These are phyloP conservation scores for Termitomyces sp. DNA, from an alignment of 768 basidiomycete species.

Conservation along the genomic window DNA sequence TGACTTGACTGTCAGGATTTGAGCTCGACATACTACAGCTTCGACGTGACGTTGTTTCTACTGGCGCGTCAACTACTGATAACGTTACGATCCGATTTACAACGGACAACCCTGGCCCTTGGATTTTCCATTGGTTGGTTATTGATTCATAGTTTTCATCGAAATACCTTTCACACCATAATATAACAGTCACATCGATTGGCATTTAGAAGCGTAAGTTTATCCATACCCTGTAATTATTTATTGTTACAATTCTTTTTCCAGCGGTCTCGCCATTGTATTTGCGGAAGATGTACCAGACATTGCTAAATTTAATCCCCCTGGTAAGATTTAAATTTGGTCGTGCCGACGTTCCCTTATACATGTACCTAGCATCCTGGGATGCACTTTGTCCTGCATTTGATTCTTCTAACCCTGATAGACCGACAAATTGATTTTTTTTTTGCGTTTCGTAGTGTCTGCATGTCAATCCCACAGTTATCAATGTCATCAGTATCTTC, in stretches of 20 bases:
- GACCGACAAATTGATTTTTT: too few relatives aligned
- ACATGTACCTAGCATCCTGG: slow-evolving; percentile 20
- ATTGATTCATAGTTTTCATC: neutral
- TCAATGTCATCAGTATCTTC: too few relatives aligned
- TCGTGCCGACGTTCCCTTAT: neutral
- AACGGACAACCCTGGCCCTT: slow-evolving; percentile 32
- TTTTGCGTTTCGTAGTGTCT: too few relatives aligned
- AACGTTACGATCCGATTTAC: slow-evolving; percentile 33
- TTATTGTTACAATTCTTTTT: neutral
- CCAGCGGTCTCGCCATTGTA: too few relatives aligned
- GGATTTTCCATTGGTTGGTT: slow-evolving; percentile 27
- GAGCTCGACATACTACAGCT: too few relatives aligned
- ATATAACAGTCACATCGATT: neutral
- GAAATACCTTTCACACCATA: neutral
- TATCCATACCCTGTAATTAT: neutral
- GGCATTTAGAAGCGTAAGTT: slow-evolving; percentile 27
- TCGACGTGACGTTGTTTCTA: slow-evolving; percentile 16
- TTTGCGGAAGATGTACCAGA: too few relatives aligned
- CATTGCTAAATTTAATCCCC: neutral
- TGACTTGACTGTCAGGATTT: too few relatives aligned
- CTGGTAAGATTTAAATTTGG: neutral
- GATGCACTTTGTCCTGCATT: slow-evolving; percentile 30
- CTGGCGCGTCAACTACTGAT: slow-evolving; percentile 1
- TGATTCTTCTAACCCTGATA: neutral
- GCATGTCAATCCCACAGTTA: too few relatives aligned